Evolutionary conservation across 1,284 basidiomycete species (phyloP).

Genomic region (Laetiporus sulphureus): DNA sequence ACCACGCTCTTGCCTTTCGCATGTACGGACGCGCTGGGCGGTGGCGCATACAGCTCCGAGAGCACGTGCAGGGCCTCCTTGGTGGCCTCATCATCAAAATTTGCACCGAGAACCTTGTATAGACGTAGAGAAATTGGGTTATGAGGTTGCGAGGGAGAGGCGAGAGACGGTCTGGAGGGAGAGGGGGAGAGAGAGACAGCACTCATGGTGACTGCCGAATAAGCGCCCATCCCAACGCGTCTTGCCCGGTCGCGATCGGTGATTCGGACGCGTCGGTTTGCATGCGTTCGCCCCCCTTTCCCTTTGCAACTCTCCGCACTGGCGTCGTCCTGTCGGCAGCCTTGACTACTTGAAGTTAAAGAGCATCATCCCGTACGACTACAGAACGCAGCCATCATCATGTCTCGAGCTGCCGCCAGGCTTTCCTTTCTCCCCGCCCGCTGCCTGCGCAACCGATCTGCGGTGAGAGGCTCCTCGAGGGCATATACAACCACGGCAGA

Average conservation of each 20-base stretch:
- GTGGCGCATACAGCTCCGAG: conserved; percentile 62
- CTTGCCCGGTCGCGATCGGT: background rate
- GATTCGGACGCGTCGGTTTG: no score
- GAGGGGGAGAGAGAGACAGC: conserved; percentile 15
- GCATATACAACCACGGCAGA: conserved; percentile 13
- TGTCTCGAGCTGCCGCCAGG: background rate
- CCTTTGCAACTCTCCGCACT: no score
- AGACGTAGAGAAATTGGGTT: conserved; percentile 79
- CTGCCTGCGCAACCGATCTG: background rate
- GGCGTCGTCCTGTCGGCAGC: no score
- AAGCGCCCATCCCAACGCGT: conserved; percentile 2
- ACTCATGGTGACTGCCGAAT: conserved; percentile 14
- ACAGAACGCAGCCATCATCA: background rate
- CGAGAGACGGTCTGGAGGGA: conserved; percentile 12
- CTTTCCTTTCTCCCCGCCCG: background rate
- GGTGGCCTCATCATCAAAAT: conserved; percentile 77
- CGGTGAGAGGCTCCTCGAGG: background rate
- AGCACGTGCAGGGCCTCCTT: conserved; percentile 79
- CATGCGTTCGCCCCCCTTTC: no score
- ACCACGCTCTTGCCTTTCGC: conserved; percentile 27
- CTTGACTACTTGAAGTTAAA: no score
- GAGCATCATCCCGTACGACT: no score
- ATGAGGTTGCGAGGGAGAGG: conserved; percentile 20
- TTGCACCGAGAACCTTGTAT: conserved; percentile 83
- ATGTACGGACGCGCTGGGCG: conserved; percentile 2